phyloP scores from a whole-genome alignment of 768 basidiomycete genomes.

The Chalciporus sphaerocephalus region DNA sequence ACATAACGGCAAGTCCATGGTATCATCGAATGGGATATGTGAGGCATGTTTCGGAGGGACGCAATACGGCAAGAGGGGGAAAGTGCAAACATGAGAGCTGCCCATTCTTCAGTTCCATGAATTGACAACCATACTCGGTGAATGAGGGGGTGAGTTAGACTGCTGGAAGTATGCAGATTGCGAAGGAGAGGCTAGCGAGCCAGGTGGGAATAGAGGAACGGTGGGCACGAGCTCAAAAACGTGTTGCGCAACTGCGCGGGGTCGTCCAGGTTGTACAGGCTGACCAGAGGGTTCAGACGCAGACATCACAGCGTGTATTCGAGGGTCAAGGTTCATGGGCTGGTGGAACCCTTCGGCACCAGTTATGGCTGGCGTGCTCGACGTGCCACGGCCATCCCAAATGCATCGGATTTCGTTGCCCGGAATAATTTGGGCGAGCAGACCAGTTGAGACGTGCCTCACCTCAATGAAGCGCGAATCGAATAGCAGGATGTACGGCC shows the following conservation, averaged over 20 bases:
- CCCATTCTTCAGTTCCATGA: conserved; percentile 19
- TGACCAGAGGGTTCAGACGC: conserved; percentile 36
- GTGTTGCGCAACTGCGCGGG: conserved; percentile 59
- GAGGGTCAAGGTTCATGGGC: conserved; percentile 66
- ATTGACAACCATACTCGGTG: conserved; percentile 39
- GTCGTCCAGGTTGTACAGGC: conserved; percentile 37
- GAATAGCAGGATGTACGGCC: conserved; percentile 84
- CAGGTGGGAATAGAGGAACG: conserved; percentile 36
- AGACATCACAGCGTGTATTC: conserved; percentile 86
- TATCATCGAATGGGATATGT: not conserved
- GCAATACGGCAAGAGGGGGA: not conserved
- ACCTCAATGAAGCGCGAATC: conserved; percentile 90
- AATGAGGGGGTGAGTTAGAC: conserved; percentile 51
- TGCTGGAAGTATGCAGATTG: conserved; percentile 50
- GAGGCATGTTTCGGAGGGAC: not conserved
- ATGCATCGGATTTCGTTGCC: conserved; percentile 81
- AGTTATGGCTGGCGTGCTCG: conserved; percentile 22
- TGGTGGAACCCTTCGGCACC: conserved; percentile 32
- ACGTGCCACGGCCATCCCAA: conserved; percentile 76
- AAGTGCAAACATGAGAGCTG: not conserved
- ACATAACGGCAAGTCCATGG: not conserved
- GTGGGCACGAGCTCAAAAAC: conserved; percentile 68
- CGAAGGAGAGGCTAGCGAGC: conserved; percentile 51
- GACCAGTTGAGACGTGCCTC: conserved; percentile 75
- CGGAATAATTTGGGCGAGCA: conserved; percentile 75